A percentile compares a stretch with the other conserved stretches of the same genome.
phyloP scores from a whole-genome alignment of 2,329 filamentous ascomycete genomes.

The Beauveria scarabaeidicola region DNA sequence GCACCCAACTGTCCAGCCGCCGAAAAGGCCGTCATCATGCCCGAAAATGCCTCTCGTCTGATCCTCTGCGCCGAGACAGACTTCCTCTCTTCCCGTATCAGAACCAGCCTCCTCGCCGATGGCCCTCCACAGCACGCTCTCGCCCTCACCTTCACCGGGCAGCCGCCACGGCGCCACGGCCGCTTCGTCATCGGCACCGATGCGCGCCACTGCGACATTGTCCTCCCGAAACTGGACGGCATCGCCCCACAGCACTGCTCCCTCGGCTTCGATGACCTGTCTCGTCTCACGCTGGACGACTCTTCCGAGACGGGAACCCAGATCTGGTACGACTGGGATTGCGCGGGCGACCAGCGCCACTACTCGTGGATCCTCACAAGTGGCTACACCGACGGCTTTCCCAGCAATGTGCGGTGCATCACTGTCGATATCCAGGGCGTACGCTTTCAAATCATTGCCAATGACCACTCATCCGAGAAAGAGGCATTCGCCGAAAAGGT shows the following conservation, averaged over 20 bases:
- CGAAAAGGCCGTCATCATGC: slow-evolving; percentile 24
- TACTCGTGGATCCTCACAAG: slow-evolving; percentile 29
- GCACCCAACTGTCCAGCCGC: slow-evolving; percentile 25
- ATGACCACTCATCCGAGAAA: slow-evolving; percentile 26
- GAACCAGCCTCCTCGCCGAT: slow-evolving; percentile 16
- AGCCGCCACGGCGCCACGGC: slow-evolving; percentile 24
- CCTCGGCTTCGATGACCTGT: slow-evolving; percentile 30
- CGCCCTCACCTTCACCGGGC: slow-evolving; percentile 26
- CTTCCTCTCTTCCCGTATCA: slow-evolving; percentile 22
- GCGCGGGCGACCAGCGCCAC: slow-evolving; percentile 28
- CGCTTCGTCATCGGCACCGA: slow-evolving; percentile 33
- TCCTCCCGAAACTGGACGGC: slow-evolving; percentile 26
- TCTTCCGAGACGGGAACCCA: slow-evolving; percentile 30
- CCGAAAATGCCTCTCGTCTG: slow-evolving; percentile 24
- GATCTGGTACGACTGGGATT: slow-evolving; percentile 35
- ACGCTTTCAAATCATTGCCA: slow-evolving; percentile 31
- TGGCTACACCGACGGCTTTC: slow-evolving; percentile 26
- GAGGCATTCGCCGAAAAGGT: slow-evolving; percentile 26
- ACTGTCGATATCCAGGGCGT: slow-evolving; percentile 31
- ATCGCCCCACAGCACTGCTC: slow-evolving; percentile 30
- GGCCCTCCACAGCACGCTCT: slow-evolving; percentile 22
- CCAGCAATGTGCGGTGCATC: slow-evolving; percentile 25
- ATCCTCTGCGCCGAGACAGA: slow-evolving; percentile 19
- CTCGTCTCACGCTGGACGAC: slow-evolving; percentile 30
- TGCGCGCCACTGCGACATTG: slow-evolving; percentile 26